phyloP scores from a whole-genome alignment of 441 rosid genomes.

The Corymbia calophylla region DNA sequence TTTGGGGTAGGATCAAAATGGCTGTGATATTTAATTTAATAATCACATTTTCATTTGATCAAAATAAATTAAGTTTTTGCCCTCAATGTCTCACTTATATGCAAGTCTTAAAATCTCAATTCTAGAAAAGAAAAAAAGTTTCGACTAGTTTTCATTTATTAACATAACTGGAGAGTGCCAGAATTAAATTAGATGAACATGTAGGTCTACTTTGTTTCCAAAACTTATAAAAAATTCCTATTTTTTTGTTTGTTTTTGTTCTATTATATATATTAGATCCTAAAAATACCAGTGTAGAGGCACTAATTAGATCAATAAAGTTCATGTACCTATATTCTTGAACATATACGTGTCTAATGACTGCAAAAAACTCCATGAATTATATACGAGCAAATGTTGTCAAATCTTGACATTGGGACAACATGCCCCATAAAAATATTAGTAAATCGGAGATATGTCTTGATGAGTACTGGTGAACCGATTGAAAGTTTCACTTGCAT shows the following conservation, averaged over 20 bases:
- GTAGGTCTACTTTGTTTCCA: neutral
- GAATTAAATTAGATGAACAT: neutral
- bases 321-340: neutral
- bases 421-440: neutral
- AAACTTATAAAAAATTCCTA: neutral
- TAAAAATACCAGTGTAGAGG: neutral
- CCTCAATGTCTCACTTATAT: neutral
- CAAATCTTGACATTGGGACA: neutral
- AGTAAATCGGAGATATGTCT: neutral
- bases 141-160: neutral
- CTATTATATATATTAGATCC: too few species aligned
- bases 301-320: neutral
- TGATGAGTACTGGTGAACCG: neutral
- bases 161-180: neutral
- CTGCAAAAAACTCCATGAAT: neutral
- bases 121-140: neutral
- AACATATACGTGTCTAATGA: neutral
- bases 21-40: neutral
- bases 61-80: neutral
- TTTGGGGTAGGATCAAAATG: neutral
- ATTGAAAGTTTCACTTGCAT: neutral
- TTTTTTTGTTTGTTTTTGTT: neutral
- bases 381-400: neutral
- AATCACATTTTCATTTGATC: neutral
- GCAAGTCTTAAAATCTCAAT: neutral